Percentiles rank a stretch among this genome's conserved stretches.
These are phyloP conservation scores for Talaromyces rugulosus DNA, from an alignment of 2,329 filamentous ascomycete species.

Conservation along the genomic window DNA sequence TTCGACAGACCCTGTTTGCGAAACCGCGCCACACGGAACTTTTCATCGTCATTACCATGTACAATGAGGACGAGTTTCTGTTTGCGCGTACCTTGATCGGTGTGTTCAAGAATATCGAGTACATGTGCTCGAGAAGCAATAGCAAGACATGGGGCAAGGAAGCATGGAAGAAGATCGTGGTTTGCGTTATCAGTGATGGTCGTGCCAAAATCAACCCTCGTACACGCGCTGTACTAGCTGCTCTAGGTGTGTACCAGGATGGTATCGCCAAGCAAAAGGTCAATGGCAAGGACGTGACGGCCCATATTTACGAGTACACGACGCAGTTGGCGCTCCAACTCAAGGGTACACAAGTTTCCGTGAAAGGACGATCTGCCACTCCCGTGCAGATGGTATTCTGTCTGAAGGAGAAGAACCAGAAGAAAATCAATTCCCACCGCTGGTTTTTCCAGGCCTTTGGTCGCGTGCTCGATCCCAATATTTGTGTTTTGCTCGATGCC, in stretches of 20 bases:
- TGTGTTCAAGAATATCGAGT: constrained; percentile 98
- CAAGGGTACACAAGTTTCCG: constrained; percentile 80
- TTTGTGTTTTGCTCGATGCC: constrained; percentile 92
- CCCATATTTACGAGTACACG: constrained; percentile 84
- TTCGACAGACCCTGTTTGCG: constrained; percentile 86
- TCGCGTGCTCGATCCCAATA: constrained; percentile 85
- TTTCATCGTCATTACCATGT: constrained; percentile 97
- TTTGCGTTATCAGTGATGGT: constrained; percentile 94
- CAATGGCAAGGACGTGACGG: constrained; percentile 91
- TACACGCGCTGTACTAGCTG: constrained; percentile 83
- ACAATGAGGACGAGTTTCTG: constrained; percentile 95
- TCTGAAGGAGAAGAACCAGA: constrained; percentile 98
- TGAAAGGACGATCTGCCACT: constrained; percentile 76
- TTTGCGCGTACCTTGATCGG: constrained; percentile 95
- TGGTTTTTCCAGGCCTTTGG: constrained; percentile 99
- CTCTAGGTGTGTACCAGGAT: constrained; percentile 95
- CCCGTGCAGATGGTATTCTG: constrained; percentile 97
- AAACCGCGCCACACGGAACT: constrained; percentile 90
- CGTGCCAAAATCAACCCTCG: constrained; percentile 94
- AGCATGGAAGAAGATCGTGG: constrained; percentile 99
- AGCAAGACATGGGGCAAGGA: constrained; percentile 98
- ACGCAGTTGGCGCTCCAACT: constrained; percentile 67
- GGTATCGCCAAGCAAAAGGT: constrained; percentile 98
- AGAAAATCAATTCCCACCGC: constrained; percentile 99
- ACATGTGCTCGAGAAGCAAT: constrained; percentile 89